These are phyloP conservation scores for Emericellopsis terricola DNA, from an alignment of 495 filamentous ascomycete genomes.

Conservation along the genomic window DNA sequence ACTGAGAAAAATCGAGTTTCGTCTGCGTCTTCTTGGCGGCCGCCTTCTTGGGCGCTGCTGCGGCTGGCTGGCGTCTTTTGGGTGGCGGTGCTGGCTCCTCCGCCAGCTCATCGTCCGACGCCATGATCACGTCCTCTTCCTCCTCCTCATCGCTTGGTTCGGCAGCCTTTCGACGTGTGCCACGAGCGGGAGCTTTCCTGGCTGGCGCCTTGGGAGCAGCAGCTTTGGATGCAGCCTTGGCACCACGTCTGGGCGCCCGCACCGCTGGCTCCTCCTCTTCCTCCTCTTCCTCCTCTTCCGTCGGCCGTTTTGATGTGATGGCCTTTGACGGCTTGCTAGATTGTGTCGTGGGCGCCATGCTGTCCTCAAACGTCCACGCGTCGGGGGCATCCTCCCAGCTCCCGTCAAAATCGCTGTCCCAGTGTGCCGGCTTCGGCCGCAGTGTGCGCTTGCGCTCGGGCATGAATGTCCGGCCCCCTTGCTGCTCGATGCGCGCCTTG, in stretches of 20 bases:
- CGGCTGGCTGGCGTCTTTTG: slow-evolving; percentile 13
- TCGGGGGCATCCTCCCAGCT: slow-evolving; percentile 65
- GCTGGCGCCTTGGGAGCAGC: slow-evolving; percentile 20
- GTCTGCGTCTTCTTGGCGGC: slow-evolving; percentile 36
- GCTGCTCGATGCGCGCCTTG: slow-evolving; percentile 48
- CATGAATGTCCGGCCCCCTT: slow-evolving; percentile 28
- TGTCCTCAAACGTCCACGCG: slow-evolving; percentile 35
- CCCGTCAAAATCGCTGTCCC: slow-evolving; percentile 79
- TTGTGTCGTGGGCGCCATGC: slow-evolving; percentile 22
- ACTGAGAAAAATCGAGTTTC: slow-evolving; percentile 52
- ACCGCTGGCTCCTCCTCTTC: slow-evolving; percentile 11
- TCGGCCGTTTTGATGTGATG: slow-evolving; percentile 19
- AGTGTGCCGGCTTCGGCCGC: slow-evolving; percentile 61
- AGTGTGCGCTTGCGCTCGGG: slow-evolving; percentile 32
- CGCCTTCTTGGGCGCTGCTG: slow-evolving; percentile 13
- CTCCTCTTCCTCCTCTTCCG: slow-evolving; percentile 19
- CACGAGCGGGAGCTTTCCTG: slow-evolving; percentile 19
- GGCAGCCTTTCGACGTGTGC: slow-evolving; percentile 18
- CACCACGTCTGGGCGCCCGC: slow-evolving; percentile 13
- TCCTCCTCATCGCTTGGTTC: slow-evolving; percentile 38
- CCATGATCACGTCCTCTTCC: slow-evolving; percentile 41
- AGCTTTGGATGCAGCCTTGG: slow-evolving; percentile 22
- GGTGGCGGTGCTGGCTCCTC: slow-evolving; percentile 14
- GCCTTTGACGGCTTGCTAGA: slow-evolving; percentile 8
- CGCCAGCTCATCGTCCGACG: slow-evolving; percentile 51